These are phyloP conservation scores for Xylaria sp. DNA, from an alignment of 2,329 filamentous ascomycete species.

Conservation along the genomic window DNA sequence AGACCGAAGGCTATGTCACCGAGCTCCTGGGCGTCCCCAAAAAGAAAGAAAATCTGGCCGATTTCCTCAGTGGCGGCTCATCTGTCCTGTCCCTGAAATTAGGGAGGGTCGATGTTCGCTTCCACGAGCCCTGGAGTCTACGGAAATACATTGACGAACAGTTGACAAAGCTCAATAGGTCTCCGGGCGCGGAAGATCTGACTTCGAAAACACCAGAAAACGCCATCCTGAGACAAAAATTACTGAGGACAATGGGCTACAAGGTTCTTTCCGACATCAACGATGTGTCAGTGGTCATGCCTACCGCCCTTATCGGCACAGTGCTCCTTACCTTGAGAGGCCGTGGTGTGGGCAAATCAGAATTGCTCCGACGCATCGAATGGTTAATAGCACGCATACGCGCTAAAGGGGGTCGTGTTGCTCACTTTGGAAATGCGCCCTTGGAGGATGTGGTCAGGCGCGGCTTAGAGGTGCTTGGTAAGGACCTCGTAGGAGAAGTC, in stretches of 20 bases:
- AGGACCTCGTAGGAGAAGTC: constrained; percentile 84
- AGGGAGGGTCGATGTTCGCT: constrained; percentile 92
- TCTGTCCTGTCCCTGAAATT: constrained; percentile 89
- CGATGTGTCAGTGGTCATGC: constrained; percentile 96
- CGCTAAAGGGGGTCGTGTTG: constrained; percentile 89
- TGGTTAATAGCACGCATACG: constrained; percentile 88
- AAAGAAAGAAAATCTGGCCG: constrained; percentile 90
- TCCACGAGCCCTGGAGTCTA: constrained; percentile 96
- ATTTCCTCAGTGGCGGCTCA: constrained; percentile 86
- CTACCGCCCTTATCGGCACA: constrained; percentile 93
- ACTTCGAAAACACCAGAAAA: constrained; percentile 61
- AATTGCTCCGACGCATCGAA: constrained; percentile 86
- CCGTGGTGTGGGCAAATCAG: constrained; percentile 87
- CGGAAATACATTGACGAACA: constrained; percentile 84
- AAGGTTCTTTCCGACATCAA: constrained; percentile 95
- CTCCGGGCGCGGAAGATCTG: constrained; percentile 60
- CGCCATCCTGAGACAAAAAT: constrained; percentile 70
- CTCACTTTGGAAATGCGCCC: constrained; percentile 86
- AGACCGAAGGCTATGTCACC: constrained; percentile 95
- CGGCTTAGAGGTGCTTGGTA: constrained; percentile 90
- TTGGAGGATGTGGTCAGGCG: constrained; percentile 87
- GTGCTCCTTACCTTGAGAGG: constrained; percentile 91
- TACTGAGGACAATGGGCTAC: constrained; percentile 90
- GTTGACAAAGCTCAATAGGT: constrained; percentile 65
- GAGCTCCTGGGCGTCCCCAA: constrained; percentile 95